Base-by-base conservation (phyloP, 2,329 filamentous ascomycete species). In the Aschersonia sp. region DNA sequence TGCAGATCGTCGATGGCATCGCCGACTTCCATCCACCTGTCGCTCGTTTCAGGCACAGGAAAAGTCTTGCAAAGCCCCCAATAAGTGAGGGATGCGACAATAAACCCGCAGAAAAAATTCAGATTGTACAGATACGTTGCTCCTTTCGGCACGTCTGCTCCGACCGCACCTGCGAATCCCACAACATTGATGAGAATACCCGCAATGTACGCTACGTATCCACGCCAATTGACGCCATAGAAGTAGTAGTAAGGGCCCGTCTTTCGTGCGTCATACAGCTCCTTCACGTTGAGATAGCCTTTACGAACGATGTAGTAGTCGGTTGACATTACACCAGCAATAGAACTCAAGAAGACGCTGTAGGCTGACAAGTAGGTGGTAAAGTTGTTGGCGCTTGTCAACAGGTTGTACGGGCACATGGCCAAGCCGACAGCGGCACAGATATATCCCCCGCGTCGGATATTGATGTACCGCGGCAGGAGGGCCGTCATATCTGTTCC, bases 181-280 rank as follows among this genome's bases (percentile, higher is more conserved):
- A 95, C 87, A 4, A 95, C 84, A 56, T 95, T 95, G 70, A 94
- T 83, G 5, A 92, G 61, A 51, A 95, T 94, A 10, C 88, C 88
- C 1, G 77, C 70, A 50, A 94, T 75, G 61, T 95, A 94, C 0
- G 89, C 85, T 0, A 70, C 75, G 56, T 94, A 95, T 2, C 79
- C 89, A 41, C 87, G 81, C 84, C 84, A 92, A 61, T 90, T 79
- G 60, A 94, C 66, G 22, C 89, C 89, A 45, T 66, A 76, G 0
- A 68, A 77, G 66, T 73, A 92, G 63, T 75, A 90, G 65, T 95
- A 95, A 0, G 79, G 83, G 0, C 78, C 77, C 0, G 66, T 68
- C 48, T 70, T 73, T 47, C 79, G 77, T 8, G 76, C 83, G 46
- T 83, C 82, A 69, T 94, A 95, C 0, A 95, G 74, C 48, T 87